Evolutionary conservation across 805 yeast genomes (phyloP), one percentile per base, ranked within the genome.

Genomic region (Saccharomycopsis fermentans): DNA sequence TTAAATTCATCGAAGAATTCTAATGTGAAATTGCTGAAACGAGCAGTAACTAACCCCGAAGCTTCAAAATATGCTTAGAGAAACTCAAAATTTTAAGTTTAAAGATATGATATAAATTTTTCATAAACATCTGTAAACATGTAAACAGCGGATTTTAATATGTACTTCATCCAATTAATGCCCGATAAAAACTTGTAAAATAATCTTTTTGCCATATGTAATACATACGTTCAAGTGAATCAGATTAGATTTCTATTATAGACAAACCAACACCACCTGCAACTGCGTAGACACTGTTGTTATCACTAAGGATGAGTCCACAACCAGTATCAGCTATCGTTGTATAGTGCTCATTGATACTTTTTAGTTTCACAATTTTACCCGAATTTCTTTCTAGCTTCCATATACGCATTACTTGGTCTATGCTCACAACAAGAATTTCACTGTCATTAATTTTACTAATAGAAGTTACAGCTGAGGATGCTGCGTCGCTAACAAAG

Each of bases 261-360:
- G 89, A 81, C n/a, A 87, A 64, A 1, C 97, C 97, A 1, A 91
- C 86, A 14, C 97, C 97, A 11, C 92, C 96, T 1, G 85, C 67
- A 0, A 77, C 73, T 32, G 77, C 57, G 1, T 68, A 65, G 2
- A 62, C 57, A 0, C 65, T 65, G 1, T 70, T 72, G 11, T 68
- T 67, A 4, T 64, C 62, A 1, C 68, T 62, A 0, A 58, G 52
- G 0, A 73, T 64, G 1, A 77, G 63, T 55, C 76, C 88, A 32
- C 90, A 83, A 0, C 96, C 97, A 0, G 97, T 89, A 66, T 92
- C 99, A 0, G 97, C 96, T 37, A 90, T 81, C 0, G 96, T 84
- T 1, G 96, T 88, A 69, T 86, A 87, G 52, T 69, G 69, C 0
- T 78, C 73, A 8, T 77, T 75, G 0, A 69, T 6, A 26, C 76